These are phyloP conservation scores for Gracilaria vermiculophylla DNA, from an alignment of 23 red algal species.

Conservation along the genomic window DNA sequence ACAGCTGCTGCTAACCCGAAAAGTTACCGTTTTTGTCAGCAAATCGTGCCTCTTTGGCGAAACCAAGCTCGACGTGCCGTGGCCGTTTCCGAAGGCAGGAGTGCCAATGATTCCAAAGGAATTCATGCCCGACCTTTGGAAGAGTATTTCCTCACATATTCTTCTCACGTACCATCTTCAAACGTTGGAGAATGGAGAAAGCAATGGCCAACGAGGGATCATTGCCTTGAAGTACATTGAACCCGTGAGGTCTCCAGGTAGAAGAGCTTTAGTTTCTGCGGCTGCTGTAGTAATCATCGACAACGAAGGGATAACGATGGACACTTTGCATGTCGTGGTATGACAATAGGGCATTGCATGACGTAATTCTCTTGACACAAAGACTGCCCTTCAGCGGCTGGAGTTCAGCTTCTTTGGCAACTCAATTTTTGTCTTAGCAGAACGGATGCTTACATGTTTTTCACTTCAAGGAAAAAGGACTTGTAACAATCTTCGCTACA, in stretches of 20 bases:
- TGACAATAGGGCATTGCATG: no score
- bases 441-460: no score
- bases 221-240: background rate
- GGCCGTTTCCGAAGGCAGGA: constrained; percentile 48
- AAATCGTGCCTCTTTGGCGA: constrained; percentile 43
- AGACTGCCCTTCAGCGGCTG: no score
- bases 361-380: no score
- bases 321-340: background rate
- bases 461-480: no score
- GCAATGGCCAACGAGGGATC: background rate
- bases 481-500: no score
- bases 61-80: constrained; percentile 8
- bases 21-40: constrained; percentile 36
- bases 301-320: background rate
- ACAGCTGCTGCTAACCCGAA: background rate
- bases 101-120: constrained; percentile 27
- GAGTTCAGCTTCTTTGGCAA: no score
- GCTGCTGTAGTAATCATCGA: background rate
- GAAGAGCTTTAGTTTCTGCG: background rate
- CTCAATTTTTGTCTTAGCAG: no score
- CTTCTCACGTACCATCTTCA: constrained; percentile 29
- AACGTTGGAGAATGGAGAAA: background rate
- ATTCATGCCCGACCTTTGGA: constrained; percentile 60
- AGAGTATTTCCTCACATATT: background rate
- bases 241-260: background rate